A percentile compares a stretch with the other conserved stretches of the same genome.
Conservation (phyloP, 441 rosid species). For the Populus hybrid region DNA sequence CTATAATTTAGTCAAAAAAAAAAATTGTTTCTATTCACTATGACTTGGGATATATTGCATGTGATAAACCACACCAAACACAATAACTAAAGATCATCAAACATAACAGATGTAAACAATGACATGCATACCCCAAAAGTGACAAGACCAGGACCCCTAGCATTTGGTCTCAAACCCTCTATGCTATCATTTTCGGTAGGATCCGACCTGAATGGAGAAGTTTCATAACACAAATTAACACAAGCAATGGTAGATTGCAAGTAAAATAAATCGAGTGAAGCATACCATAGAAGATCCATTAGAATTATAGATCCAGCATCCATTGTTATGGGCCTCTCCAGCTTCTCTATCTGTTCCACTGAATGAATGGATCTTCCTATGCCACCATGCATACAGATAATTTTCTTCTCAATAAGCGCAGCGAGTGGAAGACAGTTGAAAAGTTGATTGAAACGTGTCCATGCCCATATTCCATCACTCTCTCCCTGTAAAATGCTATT, state of each 20-base stretch:
- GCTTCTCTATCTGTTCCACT: conserved; percentile 94
- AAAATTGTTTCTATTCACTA: neutral
- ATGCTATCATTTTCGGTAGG: conserved; percentile 97
- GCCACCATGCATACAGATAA: conserved; percentile 99
- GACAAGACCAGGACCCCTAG: conserved; percentile 99
- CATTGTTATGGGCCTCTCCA: conserved; percentile 97
- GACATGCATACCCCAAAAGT: conserved; percentile 83
- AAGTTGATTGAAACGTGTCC: conserved; percentile 98
- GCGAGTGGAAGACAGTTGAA: conserved; percentile 94
- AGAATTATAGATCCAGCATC: conserved; percentile 95
- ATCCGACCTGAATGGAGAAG: conserved; percentile 74
- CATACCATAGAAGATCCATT: conserved; percentile 93
- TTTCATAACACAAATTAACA: neutral
- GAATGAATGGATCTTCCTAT: conserved; percentile 95
- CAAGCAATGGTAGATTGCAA: conserved; percentile 7
- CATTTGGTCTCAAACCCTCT: conserved; percentile 99
- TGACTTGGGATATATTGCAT: neutral
- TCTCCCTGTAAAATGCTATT: conserved; percentile 62
- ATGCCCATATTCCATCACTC: conserved; percentile 98
- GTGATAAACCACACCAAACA: neutral
- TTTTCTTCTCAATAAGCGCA: conserved; percentile 95
- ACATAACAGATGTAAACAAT: conserved; percentile 1
- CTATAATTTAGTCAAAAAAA: neutral
- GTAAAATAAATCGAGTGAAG: conserved; percentile 12
- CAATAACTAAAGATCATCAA: neutral